Conservation (phyloP, 352 stramenopile genomes). For the Phytopythium cucurbitacearum region DNA sequence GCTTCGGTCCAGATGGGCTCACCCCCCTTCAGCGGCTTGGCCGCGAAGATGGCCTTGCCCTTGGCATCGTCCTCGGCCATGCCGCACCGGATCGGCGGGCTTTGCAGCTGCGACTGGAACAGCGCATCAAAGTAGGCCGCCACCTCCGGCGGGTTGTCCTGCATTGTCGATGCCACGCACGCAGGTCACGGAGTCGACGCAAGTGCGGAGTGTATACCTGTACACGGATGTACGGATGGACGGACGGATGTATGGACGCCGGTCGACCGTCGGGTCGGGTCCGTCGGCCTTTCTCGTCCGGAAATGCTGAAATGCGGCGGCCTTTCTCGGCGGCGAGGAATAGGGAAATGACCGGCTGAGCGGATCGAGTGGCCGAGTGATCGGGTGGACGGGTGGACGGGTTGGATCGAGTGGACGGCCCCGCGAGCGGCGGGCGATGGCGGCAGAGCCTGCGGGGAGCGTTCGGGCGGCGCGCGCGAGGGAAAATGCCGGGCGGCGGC, state of each 20-base stretch:
- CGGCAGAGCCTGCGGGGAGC: background rate
- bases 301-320: too few relatives aligned
- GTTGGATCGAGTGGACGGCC: too few relatives aligned
- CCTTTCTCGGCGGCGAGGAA: too few relatives aligned
- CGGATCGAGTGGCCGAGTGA: too few relatives aligned
- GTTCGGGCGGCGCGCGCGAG: slow-evolving; percentile 1
- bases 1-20: slow-evolving; percentile 57
- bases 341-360: too few relatives aligned
- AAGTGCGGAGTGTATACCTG: slow-evolving; percentile 1
- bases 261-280: too few relatives aligned
- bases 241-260: too few relatives aligned
- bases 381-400: too few relatives aligned
- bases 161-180: slow-evolving; percentile 15
- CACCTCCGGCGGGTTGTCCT: slow-evolving; percentile 36
- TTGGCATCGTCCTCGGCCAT: slow-evolving; percentile 37
- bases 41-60: slow-evolving; percentile 72
- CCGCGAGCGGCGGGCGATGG: background rate
- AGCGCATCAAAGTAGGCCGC: slow-evolving; percentile 62
- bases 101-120: slow-evolving; percentile 44
- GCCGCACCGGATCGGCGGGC: slow-evolving; percentile 50
- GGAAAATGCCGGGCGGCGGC: too few relatives aligned
- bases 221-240: slow-evolving; percentile 17
- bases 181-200: slow-evolving; percentile 4
- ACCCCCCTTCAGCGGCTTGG: slow-evolving; percentile 45
- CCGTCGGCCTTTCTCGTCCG: too few relatives aligned